Evolutionary conservation across 192 early-diverging fungal genomes (phyloP), one percentile per base, ranked within the genome.

Genomic region (Umbelopsis isabellina): DNA sequence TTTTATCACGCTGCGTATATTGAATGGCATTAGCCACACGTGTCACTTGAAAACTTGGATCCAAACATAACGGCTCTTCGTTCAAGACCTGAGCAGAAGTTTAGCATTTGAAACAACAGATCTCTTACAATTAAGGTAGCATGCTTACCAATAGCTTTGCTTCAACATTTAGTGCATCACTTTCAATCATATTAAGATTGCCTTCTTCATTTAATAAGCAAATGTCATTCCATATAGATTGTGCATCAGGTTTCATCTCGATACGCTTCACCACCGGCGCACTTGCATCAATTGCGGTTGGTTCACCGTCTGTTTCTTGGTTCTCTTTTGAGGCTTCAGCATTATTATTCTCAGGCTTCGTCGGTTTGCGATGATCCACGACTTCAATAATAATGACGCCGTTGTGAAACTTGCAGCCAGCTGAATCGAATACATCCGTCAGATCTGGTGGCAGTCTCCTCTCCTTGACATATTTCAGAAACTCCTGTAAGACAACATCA

Each of bases 11-110:
- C 25, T 83, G 84, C 15, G 86, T 80, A 65, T 85, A 88, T 20
- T 78, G 78, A 16, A 89, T 90, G 53, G 90, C 88, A 68, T 92
- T 92, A 72, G 85, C 87, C 35, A 92, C 49, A 1, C 90, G 84
- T 35, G 84, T 88, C 44, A 91, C 86, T 72, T 91, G 86, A 51
- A 90, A 81, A 47, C 86, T 86, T 1, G 91, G 91, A 67, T 91
- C 89, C 25, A 92, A 78, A 47, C 86, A 87, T 10, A 92, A 58
- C 11, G 88, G 88, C 52, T 83, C 89, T 67, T 92, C 89, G 13
- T 83, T 85, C 0, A 85, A 85, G n/a, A 92, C 75, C 83, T 84
- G 65, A 53, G 16, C 25, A 51, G 13, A 47, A 27, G 27, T 12
- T 1, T 16, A 16, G 13, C 18, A 49, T 20, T 3, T 53, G n/a